Conservation (phyloP, 2,329 filamentous ascomycete species). For the Fusarium sp. region DNA sequence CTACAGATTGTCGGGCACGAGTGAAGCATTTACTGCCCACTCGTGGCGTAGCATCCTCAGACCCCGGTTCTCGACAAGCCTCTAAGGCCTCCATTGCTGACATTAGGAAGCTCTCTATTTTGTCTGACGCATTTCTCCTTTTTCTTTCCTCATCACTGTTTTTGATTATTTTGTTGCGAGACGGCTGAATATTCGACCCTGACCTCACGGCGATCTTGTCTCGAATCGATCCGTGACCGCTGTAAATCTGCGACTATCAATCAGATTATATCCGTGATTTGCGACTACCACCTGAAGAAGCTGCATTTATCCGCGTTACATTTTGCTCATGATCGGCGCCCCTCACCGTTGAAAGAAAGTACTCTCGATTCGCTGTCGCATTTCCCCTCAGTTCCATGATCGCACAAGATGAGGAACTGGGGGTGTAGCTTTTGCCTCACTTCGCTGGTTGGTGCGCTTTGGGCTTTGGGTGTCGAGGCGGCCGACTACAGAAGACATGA, state of each 20-base stretch:
- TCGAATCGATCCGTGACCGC: slow-evolving; percentile 12
- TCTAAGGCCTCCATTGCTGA: slow-evolving; percentile 48
- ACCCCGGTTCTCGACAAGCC: slow-evolving; percentile 37
- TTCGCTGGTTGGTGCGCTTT: slow-evolving; percentile 38
- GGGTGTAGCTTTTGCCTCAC: slow-evolving; percentile 39
- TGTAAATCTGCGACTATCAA: slow-evolving; percentile 7
- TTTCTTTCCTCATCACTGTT: slow-evolving; percentile 14
- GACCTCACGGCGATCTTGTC: slow-evolving; percentile 6
- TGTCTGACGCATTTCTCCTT: slow-evolving; percentile 25
- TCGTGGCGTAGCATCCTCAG: slow-evolving; percentile 45
- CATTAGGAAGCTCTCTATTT: slow-evolving; percentile 31
- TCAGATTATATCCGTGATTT: slow-evolving; percentile 10
- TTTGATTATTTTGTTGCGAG: slow-evolving; percentile 7
- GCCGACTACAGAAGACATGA: slow-evolving; percentile 48
- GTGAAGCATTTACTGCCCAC: slow-evolving; percentile 39
- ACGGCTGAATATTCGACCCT: slow-evolving; percentile 1
- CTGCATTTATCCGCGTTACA: slow-evolving; percentile 22
- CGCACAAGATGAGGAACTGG: slow-evolving; percentile 39
- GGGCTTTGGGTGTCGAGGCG: slow-evolving; percentile 38
- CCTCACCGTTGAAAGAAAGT: slow-evolving; percentile 18
- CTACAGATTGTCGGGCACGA: slow-evolving; percentile 39
- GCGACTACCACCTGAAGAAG: slow-evolving; percentile 6
- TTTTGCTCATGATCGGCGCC: slow-evolving; percentile 28
- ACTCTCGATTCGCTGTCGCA: slow-evolving; percentile 13
- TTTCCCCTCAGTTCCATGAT: slow-evolving; percentile 36